These are phyloP conservation scores for Actinomortierella wolfii DNA, from an alignment of 371 early-diverging fungal genomes.

Conservation along the genomic window DNA sequence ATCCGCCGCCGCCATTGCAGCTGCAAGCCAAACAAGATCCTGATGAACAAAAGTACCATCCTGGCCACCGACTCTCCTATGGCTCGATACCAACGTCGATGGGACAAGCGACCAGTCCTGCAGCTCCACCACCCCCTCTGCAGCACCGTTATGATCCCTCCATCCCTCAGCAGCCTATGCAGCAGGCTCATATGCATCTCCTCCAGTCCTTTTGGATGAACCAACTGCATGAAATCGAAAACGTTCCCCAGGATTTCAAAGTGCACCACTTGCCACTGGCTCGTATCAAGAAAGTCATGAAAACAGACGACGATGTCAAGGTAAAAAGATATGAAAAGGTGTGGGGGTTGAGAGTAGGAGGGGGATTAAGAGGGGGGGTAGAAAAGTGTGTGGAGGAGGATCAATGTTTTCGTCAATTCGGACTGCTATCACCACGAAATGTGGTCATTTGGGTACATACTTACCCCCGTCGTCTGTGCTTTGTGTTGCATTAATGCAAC, in stretches of 20 bases:
- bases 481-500: no score
- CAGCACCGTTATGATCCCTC: constrained; percentile 42
- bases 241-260: constrained; percentile 82
- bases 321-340: constrained; percentile 42
- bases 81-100: no score
- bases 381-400: constrained; percentile 21
- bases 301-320: constrained; percentile 98
- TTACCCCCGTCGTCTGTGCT: no score
- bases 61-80: no score
- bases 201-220: constrained; percentile 56
- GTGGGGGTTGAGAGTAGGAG: background rate
- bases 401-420: background rate
- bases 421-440: constrained; percentile 18
- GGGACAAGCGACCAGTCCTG: no score
- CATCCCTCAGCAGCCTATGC: constrained; percentile 44
- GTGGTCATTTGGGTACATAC: no score
- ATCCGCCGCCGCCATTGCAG: no score
- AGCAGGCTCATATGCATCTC: constrained; percentile 46
- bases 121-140: constrained; percentile 34
- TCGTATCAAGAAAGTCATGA: constrained; percentile 99
- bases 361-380: constrained; percentile 19
- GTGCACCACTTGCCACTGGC: constrained; percentile 95
- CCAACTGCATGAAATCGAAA: constrained; percentile 57
- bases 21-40: no score
- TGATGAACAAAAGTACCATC: no score